phyloP scores from a whole-genome alignment of 192 early-diverging fungal species.

The Neocallimastix lanati region DNA sequence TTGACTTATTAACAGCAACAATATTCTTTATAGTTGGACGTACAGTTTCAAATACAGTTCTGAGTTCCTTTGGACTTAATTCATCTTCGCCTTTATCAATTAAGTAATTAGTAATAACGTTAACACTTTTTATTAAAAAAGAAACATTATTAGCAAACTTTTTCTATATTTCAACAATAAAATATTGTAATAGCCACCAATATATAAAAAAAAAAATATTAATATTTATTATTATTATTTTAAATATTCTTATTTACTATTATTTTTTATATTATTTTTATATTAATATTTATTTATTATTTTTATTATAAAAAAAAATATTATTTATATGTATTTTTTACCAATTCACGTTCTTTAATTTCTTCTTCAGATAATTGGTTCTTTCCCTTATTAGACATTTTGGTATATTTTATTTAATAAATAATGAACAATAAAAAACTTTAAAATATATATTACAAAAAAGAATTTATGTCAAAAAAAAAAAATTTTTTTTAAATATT shows the following conservation, averaged over 20 bases:
- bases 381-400: not conserved
- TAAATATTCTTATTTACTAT: too few relatives aligned
- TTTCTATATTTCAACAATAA: not conserved
- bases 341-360: not conserved
- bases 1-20: not conserved
- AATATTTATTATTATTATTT: too few relatives aligned
- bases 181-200: too few relatives aligned
- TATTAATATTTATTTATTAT: too few relatives aligned
- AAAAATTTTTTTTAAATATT: too few relatives aligned
- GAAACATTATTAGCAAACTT: not conserved
- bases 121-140: not conserved
- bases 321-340: not conserved
- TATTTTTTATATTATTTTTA: too few relatives aligned
- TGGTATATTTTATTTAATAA: not conserved
- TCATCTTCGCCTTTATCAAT: not conserved
- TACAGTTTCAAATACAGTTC: not conserved
- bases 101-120: not conserved
- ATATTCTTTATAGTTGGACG: not conserved
- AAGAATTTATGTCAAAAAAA: too few relatives aligned
- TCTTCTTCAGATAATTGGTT: not conserved
- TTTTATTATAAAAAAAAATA: too few relatives aligned
- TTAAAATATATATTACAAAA: too few relatives aligned
- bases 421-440: too few relatives aligned
- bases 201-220: too few relatives aligned
- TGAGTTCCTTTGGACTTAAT: not conserved